These are phyloP conservation scores for Oryza glumipatula DNA, from an alignment of 176 grass and related monocot species.

Conservation along the genomic window DNA sequence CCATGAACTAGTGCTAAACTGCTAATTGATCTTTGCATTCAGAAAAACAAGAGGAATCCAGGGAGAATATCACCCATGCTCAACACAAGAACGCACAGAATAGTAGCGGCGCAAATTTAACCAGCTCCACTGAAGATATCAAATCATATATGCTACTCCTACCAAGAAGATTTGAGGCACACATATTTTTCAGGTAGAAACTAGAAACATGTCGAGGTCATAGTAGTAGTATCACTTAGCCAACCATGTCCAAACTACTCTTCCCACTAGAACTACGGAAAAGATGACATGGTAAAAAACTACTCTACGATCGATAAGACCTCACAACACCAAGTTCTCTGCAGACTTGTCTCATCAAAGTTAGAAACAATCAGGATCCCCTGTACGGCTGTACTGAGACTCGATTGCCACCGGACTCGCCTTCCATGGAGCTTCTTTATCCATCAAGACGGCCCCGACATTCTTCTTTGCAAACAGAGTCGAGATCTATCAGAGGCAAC, in stretches of 20 bases:
- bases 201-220: not conserved
- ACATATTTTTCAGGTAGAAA: not conserved
- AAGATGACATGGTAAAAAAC: not conserved
- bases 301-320: not conserved
- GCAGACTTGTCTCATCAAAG: not conserved
- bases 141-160: not conserved
- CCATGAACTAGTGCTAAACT: not conserved
- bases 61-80: not conserved
- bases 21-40: not conserved
- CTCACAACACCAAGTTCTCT: not conserved
- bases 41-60: not conserved
- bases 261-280: not conserved
- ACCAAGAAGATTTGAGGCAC: constrained; percentile 4
- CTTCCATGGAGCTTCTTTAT: not conserved
- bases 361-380: not conserved
- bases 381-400: constrained; percentile 18
- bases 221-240: not conserved
- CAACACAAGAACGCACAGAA: not conserved
- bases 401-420: not conserved
- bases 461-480: not conserved
- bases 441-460: constrained; percentile 39
- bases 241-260: constrained; percentile 24
- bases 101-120: not conserved
- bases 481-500: not conserved
- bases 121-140: not conserved